Conservation (phyloP, 805 yeast genomes). For the Wickerhamiella spandovensis region DNA sequence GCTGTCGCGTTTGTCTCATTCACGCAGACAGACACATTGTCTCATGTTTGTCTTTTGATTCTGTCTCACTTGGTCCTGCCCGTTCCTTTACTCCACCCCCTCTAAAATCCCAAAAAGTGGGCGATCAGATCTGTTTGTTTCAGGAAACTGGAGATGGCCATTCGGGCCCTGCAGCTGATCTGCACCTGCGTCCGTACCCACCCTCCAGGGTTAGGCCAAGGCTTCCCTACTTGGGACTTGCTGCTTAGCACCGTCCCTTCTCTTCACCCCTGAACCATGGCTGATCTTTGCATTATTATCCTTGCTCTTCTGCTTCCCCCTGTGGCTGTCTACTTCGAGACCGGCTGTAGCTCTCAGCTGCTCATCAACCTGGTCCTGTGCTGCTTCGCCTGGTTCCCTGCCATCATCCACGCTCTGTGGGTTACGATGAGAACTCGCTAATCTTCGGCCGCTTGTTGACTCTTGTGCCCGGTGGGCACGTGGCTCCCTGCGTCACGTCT, state of each 20-base stretch:
- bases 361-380: slow-evolving; percentile 53
- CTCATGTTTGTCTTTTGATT: too few relatives aligned
- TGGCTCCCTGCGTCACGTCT: too few relatives aligned
- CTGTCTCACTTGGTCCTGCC: too few relatives aligned
- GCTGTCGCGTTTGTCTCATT: too few relatives aligned
- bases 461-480: background rate
- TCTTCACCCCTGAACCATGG: background rate
- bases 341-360: slow-evolving; percentile 37
- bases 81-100: too few relatives aligned
- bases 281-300: slow-evolving; percentile 10
- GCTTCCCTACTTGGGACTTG: background rate
- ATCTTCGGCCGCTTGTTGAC: background rate
- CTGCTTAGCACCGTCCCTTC: background rate
- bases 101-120: too few relatives aligned
- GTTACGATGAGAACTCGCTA: slow-evolving; percentile 10
- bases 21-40: too few relatives aligned
- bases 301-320: slow-evolving; percentile 44
- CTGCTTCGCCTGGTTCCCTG: slow-evolving; percentile 65
- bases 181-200: background rate
- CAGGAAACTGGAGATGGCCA: background rate
- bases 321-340: slow-evolving; percentile 47
- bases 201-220: background rate
- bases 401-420: slow-evolving; percentile 28
- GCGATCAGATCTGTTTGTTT: too few relatives aligned
- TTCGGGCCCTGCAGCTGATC: background rate